These are phyloP conservation scores for Eimeria acervulina DNA, from an alignment of 169 alveolate species.

Conservation along the genomic window DNA sequence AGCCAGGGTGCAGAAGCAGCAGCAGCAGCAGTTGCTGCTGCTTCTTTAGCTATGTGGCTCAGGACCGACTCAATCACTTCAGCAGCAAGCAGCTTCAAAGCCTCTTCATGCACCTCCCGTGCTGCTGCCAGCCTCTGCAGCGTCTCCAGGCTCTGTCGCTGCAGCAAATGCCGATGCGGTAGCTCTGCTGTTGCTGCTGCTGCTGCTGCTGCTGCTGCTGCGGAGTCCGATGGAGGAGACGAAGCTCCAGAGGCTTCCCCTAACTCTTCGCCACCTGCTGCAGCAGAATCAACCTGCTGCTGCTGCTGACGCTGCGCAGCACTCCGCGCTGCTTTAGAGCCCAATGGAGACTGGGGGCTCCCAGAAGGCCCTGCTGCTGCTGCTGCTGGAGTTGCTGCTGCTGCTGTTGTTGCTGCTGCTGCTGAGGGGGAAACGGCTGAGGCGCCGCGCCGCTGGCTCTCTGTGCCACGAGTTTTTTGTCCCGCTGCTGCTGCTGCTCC, in stretches of 20 bases:
- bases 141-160: constrained; percentile 14
- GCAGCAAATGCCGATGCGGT: constrained; percentile 34
- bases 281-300: not conserved
- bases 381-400: too few relatives aligned
- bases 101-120: not conserved
- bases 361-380: too few relatives aligned
- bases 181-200: constrained; percentile 50
- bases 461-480: not conserved
- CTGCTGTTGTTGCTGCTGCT: not conserved
- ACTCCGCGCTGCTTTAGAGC: not conserved
- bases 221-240: constrained; percentile 9
- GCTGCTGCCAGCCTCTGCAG: constrained; percentile 14
- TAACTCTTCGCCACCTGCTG: not conserved
- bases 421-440: not conserved
- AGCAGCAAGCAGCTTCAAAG: constrained; percentile 19
- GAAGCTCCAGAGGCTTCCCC: not conserved
- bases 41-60: not conserved
- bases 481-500: constrained; percentile 8
- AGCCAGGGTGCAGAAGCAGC: constrained; percentile 23
- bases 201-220: constrained; percentile 46
- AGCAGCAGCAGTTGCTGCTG: not conserved
- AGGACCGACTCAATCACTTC: constrained; percentile 5
- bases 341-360: not conserved
- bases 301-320: constrained; percentile 30
- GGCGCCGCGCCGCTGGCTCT: constrained; percentile 12